Evolutionary conservation across 2,329 filamentous ascomycete genomes (phyloP).

Genomic region (Aspergillus luchuensis): DNA sequence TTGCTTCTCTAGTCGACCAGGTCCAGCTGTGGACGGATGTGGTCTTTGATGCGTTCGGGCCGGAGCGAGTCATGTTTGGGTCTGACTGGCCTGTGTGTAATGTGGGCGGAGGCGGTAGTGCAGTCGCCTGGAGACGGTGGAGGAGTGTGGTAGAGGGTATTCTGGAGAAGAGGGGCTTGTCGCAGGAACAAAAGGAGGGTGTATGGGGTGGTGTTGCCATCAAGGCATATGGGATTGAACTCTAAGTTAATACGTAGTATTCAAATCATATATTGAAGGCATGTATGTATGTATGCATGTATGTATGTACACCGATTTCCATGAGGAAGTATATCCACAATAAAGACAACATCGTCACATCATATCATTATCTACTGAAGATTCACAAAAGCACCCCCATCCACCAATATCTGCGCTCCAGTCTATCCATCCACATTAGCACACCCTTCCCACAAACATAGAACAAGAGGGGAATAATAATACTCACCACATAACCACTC

Average conservation of each 20-base stretch:
- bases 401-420: slow-evolving; percentile 80
- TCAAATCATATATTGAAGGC: neutral
- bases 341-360: neutral
- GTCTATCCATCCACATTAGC: slow-evolving; percentile 48
- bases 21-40: slow-evolving; percentile 72
- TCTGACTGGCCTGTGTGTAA: slow-evolving; percentile 95
- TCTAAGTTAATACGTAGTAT: slow-evolving; percentile 11
- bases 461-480: neutral
- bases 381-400: slow-evolving; percentile 88
- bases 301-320: slow-evolving; percentile 1
- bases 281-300: neutral
- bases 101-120: slow-evolving; percentile 58
- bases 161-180: slow-evolving; percentile 55
- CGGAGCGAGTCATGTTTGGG: slow-evolving; percentile 78
- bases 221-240: slow-evolving; percentile 62
- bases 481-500: slow-evolving; percentile 69
- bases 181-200: slow-evolving; percentile 61
- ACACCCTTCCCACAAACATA: neutral
- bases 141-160: slow-evolving; percentile 67
- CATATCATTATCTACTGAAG: slow-evolving; percentile 62
- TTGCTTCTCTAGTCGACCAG: slow-evolving; percentile 52
- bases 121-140: slow-evolving; percentile 75
- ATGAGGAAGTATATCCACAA: neutral
- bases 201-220: slow-evolving; percentile 74
- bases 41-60: slow-evolving; percentile 71